phyloP scores from a whole-genome alignment of 805 yeast species.

The Teunomyces panamensis region DNA sequence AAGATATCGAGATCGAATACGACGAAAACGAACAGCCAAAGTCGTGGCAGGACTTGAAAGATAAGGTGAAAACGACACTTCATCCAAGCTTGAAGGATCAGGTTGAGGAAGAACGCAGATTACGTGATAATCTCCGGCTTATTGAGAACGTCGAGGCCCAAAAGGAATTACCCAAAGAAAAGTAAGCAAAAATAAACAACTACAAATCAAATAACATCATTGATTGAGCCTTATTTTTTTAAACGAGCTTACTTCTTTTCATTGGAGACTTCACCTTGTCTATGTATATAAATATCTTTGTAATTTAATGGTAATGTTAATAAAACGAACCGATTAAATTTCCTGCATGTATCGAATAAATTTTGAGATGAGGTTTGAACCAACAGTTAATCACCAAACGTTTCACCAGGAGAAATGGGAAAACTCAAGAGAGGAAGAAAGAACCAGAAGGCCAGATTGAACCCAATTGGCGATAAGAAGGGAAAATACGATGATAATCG shows the following conservation, averaged over 20 bases:
- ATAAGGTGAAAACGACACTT: slow-evolving; percentile 26
- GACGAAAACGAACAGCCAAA: slow-evolving; percentile 29
- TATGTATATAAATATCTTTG: neutral
- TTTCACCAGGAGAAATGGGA: slow-evolving; percentile 48
- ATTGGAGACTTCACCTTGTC: neutral
- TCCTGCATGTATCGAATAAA: neutral
- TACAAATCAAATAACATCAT: neutral
- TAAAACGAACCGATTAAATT: neutral
- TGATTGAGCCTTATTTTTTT: neutral
- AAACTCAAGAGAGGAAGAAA: slow-evolving; percentile 63
- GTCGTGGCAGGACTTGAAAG: slow-evolving; percentile 38
- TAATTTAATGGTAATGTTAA: neutral
- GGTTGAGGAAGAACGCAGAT: slow-evolving; percentile 7
- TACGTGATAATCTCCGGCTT: slow-evolving; percentile 7
- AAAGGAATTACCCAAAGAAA: neutral
- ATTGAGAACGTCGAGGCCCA: slow-evolving; percentile 9
- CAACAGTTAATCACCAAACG: neutral
- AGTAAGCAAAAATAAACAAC: neutral
- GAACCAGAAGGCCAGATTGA: slow-evolving; percentile 31
- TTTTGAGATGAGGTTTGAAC: neutral
- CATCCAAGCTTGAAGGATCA: slow-evolving; percentile 23
- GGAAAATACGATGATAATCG: slow-evolving; percentile 20
- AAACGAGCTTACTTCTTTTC: too few species aligned
- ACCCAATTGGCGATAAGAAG: slow-evolving; percentile 29
- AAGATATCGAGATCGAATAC: slow-evolving; percentile 56